These are phyloP conservation scores for Colletotrichum graminicola DNA, from an alignment of 2,329 filamentous ascomycete species.

Conservation along the genomic window DNA sequence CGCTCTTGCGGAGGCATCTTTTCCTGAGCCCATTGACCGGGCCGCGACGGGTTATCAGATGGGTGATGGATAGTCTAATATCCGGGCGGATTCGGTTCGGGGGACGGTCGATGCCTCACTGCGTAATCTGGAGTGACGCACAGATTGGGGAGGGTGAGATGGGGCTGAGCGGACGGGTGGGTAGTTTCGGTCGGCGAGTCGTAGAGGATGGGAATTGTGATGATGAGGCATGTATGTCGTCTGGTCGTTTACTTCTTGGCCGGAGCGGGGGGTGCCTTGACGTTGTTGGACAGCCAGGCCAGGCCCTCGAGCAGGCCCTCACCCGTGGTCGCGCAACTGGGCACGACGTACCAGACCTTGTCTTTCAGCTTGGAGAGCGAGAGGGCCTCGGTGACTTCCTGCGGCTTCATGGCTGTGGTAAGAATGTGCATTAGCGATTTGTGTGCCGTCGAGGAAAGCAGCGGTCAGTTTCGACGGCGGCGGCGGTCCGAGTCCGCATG, in stretches of 20 bases:
- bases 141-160: constrained; percentile 17
- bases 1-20: constrained; percentile 21
- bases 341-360: constrained; percentile 87
- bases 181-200: background rate
- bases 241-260: constrained; percentile 63
- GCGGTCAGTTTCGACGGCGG: background rate
- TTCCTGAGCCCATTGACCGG: constrained; percentile 18
- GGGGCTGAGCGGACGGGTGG: constrained; percentile 1
- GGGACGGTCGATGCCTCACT: constrained; percentile 17
- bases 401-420: constrained; percentile 78
- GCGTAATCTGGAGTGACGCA: constrained; percentile 14
- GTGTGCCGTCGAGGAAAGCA: background rate
- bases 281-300: constrained; percentile 86
- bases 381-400: constrained; percentile 83
- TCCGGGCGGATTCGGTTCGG: constrained; percentile 9
- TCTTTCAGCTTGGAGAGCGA: constrained; percentile 83
- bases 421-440: constrained; percentile 19
- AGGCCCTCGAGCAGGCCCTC: constrained; percentile 86
- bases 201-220: constrained; percentile 15
- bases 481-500: background rate
- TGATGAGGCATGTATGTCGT: constrained; percentile 20
- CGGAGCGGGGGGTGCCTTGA: constrained; percentile 73
- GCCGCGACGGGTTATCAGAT: background rate
- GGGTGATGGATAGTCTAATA: too few relatives aligned
- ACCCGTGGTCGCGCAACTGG: constrained; percentile 84